These are phyloP conservation scores for Ophiostoma perfectum DNA, from an alignment of 2,329 filamentous ascomycete species.

Conservation along the genomic window DNA sequence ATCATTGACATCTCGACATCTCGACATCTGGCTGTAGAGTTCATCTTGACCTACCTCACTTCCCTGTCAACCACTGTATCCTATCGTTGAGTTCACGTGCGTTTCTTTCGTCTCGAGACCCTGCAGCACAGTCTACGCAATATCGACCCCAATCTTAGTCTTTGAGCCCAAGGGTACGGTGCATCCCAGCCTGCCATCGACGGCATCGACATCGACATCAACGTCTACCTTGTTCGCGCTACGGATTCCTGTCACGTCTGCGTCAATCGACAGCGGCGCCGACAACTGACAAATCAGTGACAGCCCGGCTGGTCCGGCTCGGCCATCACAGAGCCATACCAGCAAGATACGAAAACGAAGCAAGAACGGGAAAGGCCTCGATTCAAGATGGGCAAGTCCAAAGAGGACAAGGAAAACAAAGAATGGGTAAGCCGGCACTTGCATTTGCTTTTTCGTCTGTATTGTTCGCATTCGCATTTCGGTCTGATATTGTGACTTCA, in stretches of 20 bases:
- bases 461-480: background rate
- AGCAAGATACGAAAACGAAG: background rate
- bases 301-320: background rate
- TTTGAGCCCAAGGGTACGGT: background rate
- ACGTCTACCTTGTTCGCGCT: background rate
- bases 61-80: too few species aligned
- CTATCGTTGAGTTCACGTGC: background rate
- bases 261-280: too few species aligned
- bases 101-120: background rate
- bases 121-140: background rate
- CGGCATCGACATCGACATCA: background rate
- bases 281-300: background rate
- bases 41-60: too few species aligned
- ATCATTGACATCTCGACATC: background rate
- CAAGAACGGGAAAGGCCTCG: background rate
- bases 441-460: background rate
- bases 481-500: background rate
- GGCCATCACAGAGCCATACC: background rate
- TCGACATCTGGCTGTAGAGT: background rate
- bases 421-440: slow-evolving; percentile 23
- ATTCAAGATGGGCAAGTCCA: slow-evolving; percentile 4
- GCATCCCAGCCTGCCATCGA: background rate
- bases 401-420: slow-evolving; percentile 23
- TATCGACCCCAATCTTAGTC: background rate
- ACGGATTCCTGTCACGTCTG: too few species aligned